Base-by-base conservation (phyloP, 1,284 basidiomycete genomes). In the Xerocomus minutiporus region DNA sequence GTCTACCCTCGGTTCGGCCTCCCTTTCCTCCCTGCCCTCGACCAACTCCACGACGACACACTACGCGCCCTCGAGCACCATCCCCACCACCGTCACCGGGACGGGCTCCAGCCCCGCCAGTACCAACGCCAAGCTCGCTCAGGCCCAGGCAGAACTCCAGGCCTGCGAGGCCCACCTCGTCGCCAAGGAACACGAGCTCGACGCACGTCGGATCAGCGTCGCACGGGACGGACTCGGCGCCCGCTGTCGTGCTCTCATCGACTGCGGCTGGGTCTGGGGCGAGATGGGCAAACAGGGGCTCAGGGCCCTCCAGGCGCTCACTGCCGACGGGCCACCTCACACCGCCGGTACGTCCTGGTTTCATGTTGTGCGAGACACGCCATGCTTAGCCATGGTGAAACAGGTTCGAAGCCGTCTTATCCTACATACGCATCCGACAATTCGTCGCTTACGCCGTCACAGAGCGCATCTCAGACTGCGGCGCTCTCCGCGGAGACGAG, bases 121-220 rank as follows among this genome's bases (percentile, higher is more conserved):
- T 11, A 64, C 64, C 53, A 71, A 72, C 11, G 60, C 71, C 25
- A 90, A 87, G 64, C 75, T 91, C 9, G 73, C 74, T 0, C 67
- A 78, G 2, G 87, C 87, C 0, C 88, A 91, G 58, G 73, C 82
- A 0, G 84, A 90, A 57, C 71, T 91, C 15, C 86, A 89, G 58
- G 88, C 86, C 8, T 91, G 88, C 65, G 87, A 91, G 61, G 73
- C 79, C 0, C 84, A 86, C 53, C 73, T 91, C 5, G 83, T 82
- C 0, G 57, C 70, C 26, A 88, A 87, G 65, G 86, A 91, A 61
- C 74, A 70, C 20, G 82, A 84, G 50, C 75, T 90, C 3, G 78
- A 79, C 2, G 65, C 65, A 0, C 71, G 76, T 47, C 75, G 87
- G 1, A 67, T 73, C 23, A 71, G 70, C 23, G 73, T 82, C 11